A percentile compares a stretch with the other conserved stretches of the same genome.
These are phyloP conservation scores for Pyronema omphalodes DNA, from an alignment of 495 filamentous ascomycete species.

Conservation along the genomic window DNA sequence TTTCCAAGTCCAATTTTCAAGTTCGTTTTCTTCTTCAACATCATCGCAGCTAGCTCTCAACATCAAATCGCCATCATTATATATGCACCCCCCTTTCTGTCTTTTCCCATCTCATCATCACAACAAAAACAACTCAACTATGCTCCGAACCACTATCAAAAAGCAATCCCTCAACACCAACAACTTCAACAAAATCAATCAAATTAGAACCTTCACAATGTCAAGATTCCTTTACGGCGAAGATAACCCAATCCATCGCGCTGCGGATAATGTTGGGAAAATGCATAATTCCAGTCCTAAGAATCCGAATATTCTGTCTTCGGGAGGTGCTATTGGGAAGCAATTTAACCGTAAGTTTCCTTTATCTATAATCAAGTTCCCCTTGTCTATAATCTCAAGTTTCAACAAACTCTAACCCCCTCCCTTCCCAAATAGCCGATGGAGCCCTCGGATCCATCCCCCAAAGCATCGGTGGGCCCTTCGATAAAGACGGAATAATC, in stretches of 20 bases:
- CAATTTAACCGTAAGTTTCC: conserved; percentile 17
- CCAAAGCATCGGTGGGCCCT: conserved; percentile 36
- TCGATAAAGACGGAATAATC: conserved; percentile 31
- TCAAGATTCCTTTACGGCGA: conserved; percentile 12
- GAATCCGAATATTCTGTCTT: conserved; percentile 18
- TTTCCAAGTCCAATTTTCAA: too few relatives aligned
- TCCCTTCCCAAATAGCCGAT: conserved; percentile 24
- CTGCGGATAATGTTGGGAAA: conserved; percentile 12
- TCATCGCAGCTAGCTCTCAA: too few relatives aligned
- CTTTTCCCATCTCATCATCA: too few relatives aligned
- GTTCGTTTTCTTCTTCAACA: too few relatives aligned
- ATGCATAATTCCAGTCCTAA: conserved; percentile 3
- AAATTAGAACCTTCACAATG: conserved; percentile 14
- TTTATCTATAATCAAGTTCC: neutral
- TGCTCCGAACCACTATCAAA: too few relatives aligned
- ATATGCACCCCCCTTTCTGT: too few relatives aligned
- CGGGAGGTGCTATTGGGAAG: conserved; percentile 18
- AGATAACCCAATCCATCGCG: conserved; percentile 15
- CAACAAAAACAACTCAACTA: too few relatives aligned
- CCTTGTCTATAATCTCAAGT: neutral
- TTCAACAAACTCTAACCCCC: too few relatives aligned
- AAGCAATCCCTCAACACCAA: neutral
- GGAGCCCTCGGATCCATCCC: conserved; percentile 34
- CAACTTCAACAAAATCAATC: conserved; percentile 7
- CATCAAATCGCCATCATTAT: too few relatives aligned